Conservation (phyloP, 169 alveolate genomes). For the Eimeria tenella region DNA sequence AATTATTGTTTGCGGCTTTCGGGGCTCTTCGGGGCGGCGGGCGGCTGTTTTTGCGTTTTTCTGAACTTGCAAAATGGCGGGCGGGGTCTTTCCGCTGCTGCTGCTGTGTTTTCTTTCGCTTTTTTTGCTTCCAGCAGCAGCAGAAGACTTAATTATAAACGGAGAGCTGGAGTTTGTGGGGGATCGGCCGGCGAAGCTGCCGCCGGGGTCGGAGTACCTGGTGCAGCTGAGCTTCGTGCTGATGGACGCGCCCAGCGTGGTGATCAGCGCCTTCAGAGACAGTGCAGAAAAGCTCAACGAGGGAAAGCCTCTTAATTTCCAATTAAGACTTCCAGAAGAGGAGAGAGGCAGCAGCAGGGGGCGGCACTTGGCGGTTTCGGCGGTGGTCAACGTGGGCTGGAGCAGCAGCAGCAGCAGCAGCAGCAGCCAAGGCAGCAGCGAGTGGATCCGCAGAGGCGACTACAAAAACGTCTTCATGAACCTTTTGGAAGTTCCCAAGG, state of each 20-base stretch:
- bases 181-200: background rate
- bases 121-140: background rate
- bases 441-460: constrained; percentile 23
- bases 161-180: background rate
- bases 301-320: background rate
- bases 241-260: background rate
- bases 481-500: background rate
- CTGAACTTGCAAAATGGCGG: background rate
- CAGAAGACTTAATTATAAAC: background rate
- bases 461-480: background rate
- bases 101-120: background rate
- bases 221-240: background rate
- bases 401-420: background rate
- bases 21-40: too few species aligned
- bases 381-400: constrained; percentile 24
- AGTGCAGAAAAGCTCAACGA: background rate
- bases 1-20: too few species aligned
- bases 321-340: background rate
- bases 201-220: background rate
- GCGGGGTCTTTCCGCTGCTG: background rate
- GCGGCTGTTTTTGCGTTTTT: background rate
- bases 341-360: background rate
- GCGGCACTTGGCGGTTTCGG: background rate
- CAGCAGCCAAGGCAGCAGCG: background rate
- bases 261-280: background rate